These are phyloP conservation scores for Henckelia pumila DNA, from an alignment of 257 asterid species.

Conservation along the genomic window DNA sequence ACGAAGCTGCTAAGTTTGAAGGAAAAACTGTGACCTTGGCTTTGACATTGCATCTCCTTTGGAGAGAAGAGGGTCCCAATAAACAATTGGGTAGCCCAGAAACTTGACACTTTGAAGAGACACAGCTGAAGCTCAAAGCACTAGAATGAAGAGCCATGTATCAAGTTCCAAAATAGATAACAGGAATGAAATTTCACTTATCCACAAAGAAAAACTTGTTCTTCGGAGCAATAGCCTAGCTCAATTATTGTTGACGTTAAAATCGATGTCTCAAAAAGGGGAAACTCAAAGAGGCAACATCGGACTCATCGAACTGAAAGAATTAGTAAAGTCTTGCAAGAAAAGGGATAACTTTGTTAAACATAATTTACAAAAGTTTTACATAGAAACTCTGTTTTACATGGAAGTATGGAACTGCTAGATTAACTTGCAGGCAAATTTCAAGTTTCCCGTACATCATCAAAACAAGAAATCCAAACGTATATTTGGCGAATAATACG, in stretches of 20 bases:
- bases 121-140: slow-evolving; percentile 48
- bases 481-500: too few species aligned
- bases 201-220: slow-evolving; percentile 18
- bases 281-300: slow-evolving; percentile 26
- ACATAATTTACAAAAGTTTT: too few species aligned
- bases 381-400: too few species aligned
- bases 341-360: background rate
- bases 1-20: slow-evolving; percentile 31
- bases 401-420: too few species aligned
- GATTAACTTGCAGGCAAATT: too few species aligned
- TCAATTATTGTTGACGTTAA: slow-evolving; percentile 30
- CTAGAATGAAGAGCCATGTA: slow-evolving; percentile 61
- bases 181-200: background rate
- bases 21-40: slow-evolving; percentile 39
- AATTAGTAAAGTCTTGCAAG: slow-evolving; percentile 9
- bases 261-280: slow-evolving; percentile 25
- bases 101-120: slow-evolving; percentile 40
- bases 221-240: slow-evolving; percentile 19
- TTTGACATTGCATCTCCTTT: slow-evolving; percentile 37
- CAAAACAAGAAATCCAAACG: too few species aligned
- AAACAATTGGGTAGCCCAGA: slow-evolving; percentile 29
- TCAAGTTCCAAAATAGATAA: background rate
- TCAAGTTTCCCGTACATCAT: too few species aligned
- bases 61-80: slow-evolving; percentile 30
- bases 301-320: slow-evolving; percentile 31